Evolutionary conservation across 75 land plant genomes (phyloP).

Genomic region (Pinus albicaulis): DNA sequence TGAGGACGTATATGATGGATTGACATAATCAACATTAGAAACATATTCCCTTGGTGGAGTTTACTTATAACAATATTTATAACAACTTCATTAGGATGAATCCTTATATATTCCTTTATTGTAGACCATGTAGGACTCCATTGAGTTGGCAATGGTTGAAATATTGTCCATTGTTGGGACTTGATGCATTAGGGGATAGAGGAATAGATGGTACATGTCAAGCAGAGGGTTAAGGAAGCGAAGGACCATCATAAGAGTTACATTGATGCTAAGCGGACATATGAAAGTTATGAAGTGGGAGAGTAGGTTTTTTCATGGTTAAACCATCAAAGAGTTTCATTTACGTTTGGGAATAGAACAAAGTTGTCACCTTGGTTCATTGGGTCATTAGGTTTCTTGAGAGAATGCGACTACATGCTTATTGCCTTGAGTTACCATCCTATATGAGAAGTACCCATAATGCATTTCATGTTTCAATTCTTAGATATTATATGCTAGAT

Average conservation of each 20-base stretch:
- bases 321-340: neutral
- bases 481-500: neutral
- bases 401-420: neutral
- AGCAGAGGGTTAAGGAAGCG: neutral
- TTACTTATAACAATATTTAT: neutral
- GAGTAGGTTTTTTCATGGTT: neutral
- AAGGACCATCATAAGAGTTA: neutral
- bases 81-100: neutral
- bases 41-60: neutral
- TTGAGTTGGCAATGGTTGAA: neutral
- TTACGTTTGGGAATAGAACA: neutral
- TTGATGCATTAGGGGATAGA: neutral
- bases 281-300: neutral
- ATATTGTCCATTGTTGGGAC: neutral
- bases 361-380: neutral
- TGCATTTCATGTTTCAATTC: neutral
- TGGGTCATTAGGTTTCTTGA: neutral
- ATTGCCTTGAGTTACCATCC: neutral
- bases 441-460: neutral
- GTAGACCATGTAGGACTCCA: neutral
- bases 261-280: neutral
- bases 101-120: neutral
- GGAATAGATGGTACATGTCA: neutral
- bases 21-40: too few species aligned
- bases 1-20: too few species aligned